These are phyloP conservation scores for Acanthamoeba pearcei DNA, from an alignment of 208 protist genomes.

Conservation along the genomic window DNA sequence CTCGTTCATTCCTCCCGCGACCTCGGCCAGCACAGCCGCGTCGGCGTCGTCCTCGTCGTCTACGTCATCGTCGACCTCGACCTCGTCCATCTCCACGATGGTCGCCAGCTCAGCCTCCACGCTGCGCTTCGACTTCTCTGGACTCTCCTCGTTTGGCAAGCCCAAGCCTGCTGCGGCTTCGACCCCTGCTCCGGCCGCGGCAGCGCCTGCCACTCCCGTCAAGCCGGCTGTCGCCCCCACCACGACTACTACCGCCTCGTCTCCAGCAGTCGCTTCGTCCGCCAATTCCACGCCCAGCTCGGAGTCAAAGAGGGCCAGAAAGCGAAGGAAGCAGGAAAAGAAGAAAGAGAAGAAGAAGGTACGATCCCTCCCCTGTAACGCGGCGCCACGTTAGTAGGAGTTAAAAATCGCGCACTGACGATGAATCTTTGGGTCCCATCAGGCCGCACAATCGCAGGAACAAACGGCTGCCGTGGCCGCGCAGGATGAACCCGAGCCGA, in stretches of 20 bases:
- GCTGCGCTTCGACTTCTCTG: conserved; percentile 55
- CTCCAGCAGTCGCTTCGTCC: not conserved
- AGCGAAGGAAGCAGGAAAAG: conserved; percentile 44
- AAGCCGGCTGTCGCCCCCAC: not conserved
- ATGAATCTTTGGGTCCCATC: not conserved
- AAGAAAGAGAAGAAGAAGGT: conserved; percentile 59
- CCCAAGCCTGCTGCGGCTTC: conserved; percentile 15
- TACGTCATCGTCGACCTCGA: not conserved
- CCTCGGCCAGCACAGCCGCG: not conserved
- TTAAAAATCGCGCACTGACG: not conserved
- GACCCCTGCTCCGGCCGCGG: not conserved
- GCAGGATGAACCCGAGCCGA: not conserved
- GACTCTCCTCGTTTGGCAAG: conserved; percentile 31
- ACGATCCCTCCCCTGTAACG: not conserved
- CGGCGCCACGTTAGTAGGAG: too few species aligned
- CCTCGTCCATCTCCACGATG: conserved; percentile 21
- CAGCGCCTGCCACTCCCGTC: not conserved
- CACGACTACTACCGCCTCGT: not conserved
- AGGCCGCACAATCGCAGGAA: not conserved
- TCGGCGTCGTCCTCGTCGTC: not conserved
- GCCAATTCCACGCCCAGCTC: not conserved
- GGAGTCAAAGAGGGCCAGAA: conserved; percentile 43
- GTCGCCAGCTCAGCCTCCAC: not conserved
- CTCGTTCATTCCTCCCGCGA: not conserved
- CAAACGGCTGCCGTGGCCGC: not conserved